Evolutionary conservation across 106 monocot species (phyloP), one percentile per base, ranked within the genome.

Genomic region (Dendrobium chrysotoxum): DNA sequence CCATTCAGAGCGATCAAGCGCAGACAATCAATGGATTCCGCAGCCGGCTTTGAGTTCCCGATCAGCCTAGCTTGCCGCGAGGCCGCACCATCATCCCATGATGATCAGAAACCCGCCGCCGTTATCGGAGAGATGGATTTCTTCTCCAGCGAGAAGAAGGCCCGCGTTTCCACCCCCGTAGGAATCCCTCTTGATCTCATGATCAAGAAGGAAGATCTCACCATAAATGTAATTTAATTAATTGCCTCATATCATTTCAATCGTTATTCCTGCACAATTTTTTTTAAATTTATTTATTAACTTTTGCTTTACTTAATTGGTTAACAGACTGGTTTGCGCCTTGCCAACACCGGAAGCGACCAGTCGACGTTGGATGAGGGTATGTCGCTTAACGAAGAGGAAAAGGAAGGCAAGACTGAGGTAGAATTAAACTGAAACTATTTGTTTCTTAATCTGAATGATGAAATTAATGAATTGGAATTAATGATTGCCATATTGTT

Each of bases 71-170:
- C 16, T 15, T 66, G 66, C 39, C 17, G 54, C 38, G 75, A 53
- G 18, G 47, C 15, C 15, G 41, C 54, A 6, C 58, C 67, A n/a
- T 12, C 67, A 67, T 17, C 72, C 3, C 31, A 18, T 2, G 39
- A 35, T 4, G 35, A 50, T 50, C 50, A 72, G 31, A 78, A 46
- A 28, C 40, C 30, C 72, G 78, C n/a, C 6, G 85, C 77, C 18
- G 40, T 21, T 10, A 61, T 85, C 39, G 75, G 79, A n/a, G 93
- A 92, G 89, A 75, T 92, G 86, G 93, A 93, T 78, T 94, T 97
- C 86, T 92, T 94, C 89, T 92, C 89, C 58, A 66, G 78, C 38
- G 92, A 92, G 80, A 89, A 91, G 73, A 85, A 87, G 76, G n/a
- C n/a, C 26, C 45, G 86, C 39, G 18, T 35, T 30, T 13, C 54